Base-by-base conservation (phyloP, 495 filamentous ascomycete species). In the Penicillium malachiteum region DNA sequence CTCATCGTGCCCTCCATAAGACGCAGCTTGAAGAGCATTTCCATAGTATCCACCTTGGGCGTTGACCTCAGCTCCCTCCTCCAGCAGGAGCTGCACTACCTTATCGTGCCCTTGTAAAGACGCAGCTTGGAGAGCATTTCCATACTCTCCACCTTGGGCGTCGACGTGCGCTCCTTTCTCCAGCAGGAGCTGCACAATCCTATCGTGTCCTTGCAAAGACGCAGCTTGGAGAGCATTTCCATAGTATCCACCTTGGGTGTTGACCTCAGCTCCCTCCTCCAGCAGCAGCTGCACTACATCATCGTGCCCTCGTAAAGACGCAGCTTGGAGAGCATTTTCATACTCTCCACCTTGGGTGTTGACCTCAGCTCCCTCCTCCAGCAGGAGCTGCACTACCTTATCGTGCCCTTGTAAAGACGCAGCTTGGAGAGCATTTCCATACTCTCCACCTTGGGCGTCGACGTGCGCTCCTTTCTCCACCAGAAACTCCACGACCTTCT, bases 401-500 rank as follows among this genome's bases (percentile, higher is more conserved):
- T 48, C 45, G 30, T 48, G 45, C 11, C 45, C 45, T 34, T 16
- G 12, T 4, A 16, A 48, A 32, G 45, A 48, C 3, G 30, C 45
- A 12, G 45, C 45, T 13, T 48, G 30, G 45, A 48, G 45, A 13
- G 45, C 45, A 48, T 48, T 48, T 33, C 45, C 45, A 48, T 33
- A 34, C 7, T n/a, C 10, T 14, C 45, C 30, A 33, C 45, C 45
- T 48, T 48, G 45, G 14, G 45, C 45, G 14, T 48, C 14, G 7
- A 48, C 30, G 4, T 48, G 8, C n/a, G 21, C 30, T 34, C 45
- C 45, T 14, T 14, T 48, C 30, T 34, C 30, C 12, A 48, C 7
- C 30, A 48, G 30, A 3, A 48, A n/a, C 13, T 35, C 3, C 14
- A 48, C 8, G 7, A 34, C 30, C 7, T 48, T 34, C 45, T n/a